Evolutionary conservation across 352 stramenopile species (phyloP).

Genomic region (Aphanomyces stellatus): DNA sequence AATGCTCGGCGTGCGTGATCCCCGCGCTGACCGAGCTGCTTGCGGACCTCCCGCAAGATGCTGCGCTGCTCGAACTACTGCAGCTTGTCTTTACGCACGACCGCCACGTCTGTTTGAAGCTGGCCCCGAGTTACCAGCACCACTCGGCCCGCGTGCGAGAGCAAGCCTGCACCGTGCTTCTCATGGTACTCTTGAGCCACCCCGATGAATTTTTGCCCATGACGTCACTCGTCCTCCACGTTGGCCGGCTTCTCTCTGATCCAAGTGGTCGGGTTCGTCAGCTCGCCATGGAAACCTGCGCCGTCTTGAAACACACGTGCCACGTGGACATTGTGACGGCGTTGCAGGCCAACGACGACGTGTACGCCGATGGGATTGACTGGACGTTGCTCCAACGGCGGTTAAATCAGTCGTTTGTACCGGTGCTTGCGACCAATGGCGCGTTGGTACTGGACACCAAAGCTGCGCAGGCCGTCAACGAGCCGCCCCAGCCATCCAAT

Average conservation of each 20-base stretch:
- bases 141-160: slow-evolving; percentile 49
- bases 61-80: slow-evolving; percentile 31
- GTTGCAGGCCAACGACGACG: background rate
- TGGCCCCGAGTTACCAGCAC: slow-evolving; percentile 26
- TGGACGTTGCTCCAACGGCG: background rate
- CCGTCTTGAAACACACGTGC: slow-evolving; percentile 26
- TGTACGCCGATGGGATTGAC: background rate
- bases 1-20: background rate
- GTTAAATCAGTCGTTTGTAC: background rate
- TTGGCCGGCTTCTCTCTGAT: slow-evolving; percentile 45
- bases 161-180: slow-evolving; percentile 50
- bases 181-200: slow-evolving; percentile 33
- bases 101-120: slow-evolving; percentile 21
- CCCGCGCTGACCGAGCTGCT: background rate
- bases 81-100: slow-evolving; percentile 20
- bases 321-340: background rate
- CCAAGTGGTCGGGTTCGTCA: slow-evolving; percentile 32
- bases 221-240: background rate
- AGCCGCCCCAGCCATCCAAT: no score
- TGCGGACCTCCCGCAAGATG: slow-evolving; percentile 21
- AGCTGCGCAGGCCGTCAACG: no score
- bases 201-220: slow-evolving; percentile 23
- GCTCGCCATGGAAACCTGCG: slow-evolving; percentile 37
- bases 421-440: background rate
- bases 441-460: background rate